Conservation (phyloP, 306 rosid genomes). For the Ormosia semicastrata region DNA sequence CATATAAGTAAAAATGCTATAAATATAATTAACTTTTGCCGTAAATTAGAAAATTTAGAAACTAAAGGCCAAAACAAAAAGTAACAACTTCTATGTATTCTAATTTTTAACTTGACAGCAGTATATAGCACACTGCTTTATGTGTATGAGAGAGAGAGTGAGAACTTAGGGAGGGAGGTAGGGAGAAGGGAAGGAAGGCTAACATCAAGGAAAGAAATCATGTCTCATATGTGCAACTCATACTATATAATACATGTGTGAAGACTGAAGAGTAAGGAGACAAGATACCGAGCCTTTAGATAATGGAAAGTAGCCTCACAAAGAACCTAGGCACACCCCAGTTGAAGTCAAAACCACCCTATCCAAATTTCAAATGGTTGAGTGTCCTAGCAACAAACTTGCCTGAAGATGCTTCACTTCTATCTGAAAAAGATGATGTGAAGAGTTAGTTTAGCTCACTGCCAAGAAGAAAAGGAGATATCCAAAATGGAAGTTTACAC, state of each 20-base stretch:
- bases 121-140: background rate
- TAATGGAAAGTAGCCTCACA: too few species aligned
- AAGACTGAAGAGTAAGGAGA: too few species aligned
- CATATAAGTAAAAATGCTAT: background rate
- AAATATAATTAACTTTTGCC: background rate
- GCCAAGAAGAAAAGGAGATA: background rate
- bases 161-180: too few species aligned
- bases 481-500: constrained; percentile 47
- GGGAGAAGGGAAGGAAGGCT: background rate
- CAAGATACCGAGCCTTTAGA: too few species aligned
- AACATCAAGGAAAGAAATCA: background rate
- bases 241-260: too few species aligned
- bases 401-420: constrained; percentile 75
- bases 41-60: background rate
- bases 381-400: constrained; percentile 46
- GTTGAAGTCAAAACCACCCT: too few species aligned
- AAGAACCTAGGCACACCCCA: too few species aligned
- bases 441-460: background rate
- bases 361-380: too few species aligned
- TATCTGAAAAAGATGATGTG: constrained; percentile 42
- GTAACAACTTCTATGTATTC: background rate
- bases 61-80: background rate
- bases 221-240: too few species aligned
- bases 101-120: background rate
- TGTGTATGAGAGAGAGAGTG: background rate